Percentiles rank a stretch among this genome's conserved stretches.
phyloP scores from a whole-genome alignment of 305 asterid species.

The Rubia balearica region DNA sequence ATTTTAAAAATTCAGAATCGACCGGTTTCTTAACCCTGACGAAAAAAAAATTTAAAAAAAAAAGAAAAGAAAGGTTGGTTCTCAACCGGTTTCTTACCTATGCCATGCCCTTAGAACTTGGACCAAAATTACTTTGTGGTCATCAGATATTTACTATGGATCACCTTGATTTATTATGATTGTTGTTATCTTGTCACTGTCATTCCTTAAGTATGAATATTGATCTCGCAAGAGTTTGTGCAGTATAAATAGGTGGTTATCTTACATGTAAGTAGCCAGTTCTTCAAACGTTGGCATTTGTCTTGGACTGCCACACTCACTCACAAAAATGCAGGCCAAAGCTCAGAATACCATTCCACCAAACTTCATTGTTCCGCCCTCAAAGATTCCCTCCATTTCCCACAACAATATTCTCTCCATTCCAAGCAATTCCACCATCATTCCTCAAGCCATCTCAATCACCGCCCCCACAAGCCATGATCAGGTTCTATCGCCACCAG shows the following conservation, averaged over 20 bases:
- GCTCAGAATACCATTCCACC: conserved; percentile 41
- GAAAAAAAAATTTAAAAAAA: no score
- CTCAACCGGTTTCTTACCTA: no score
- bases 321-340: conserved; percentile 44
- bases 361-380: conserved; percentile 29
- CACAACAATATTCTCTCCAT: conserved; percentile 20
- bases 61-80: no score
- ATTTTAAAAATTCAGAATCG: no score
- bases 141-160: not conserved
- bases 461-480: conserved; percentile 27
- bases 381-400: conserved; percentile 31
- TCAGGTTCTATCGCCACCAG: conserved; percentile 19
- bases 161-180: not conserved
- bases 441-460: conserved; percentile 69
- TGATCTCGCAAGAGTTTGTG: not conserved
- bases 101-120: not conserved
- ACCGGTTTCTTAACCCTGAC: no score
- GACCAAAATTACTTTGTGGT: not conserved
- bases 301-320: not conserved
- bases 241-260: not conserved
- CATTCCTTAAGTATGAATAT: not conserved
- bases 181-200: not conserved
- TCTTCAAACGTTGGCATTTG: not conserved
- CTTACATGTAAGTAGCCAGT: not conserved
- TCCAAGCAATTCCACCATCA: conserved; percentile 14